phyloP scores from a whole-genome alignment of 2,329 filamentous ascomycete genomes.

The Trichophyton benhamiae region DNA sequence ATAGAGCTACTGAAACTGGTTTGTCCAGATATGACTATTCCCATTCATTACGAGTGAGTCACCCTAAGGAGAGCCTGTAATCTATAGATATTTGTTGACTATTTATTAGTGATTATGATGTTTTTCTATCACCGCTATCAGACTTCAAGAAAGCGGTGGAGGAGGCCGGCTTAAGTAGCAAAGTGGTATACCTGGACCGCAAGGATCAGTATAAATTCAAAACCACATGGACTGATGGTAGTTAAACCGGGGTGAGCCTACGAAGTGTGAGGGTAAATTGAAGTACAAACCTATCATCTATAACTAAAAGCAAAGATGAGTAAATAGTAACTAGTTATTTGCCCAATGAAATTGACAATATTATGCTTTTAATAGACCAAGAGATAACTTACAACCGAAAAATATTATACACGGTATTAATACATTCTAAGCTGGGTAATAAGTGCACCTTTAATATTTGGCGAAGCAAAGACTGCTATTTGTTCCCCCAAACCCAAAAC shows the following conservation, averaged over 20 bases:
- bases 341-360: neutral
- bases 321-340: neutral
- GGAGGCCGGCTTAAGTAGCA: conserved; percentile 38
- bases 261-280: neutral
- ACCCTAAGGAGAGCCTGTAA: neutral
- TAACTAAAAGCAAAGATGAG: neutral
- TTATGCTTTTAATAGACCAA: neutral
- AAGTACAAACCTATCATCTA: neutral
- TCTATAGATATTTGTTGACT: neutral
- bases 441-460: conserved; percentile 11
- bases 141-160: conserved; percentile 49
- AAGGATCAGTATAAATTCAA: conserved; percentile 46
- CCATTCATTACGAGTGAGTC: conserved; percentile 46
- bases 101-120: conserved; percentile 41
- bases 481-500: conserved; percentile 94
- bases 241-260: neutral
- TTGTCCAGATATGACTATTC: conserved; percentile 49
- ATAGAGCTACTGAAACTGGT: conserved; percentile 49
- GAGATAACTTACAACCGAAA: neutral
- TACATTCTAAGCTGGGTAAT: neutral
- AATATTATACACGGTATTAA: neutral
- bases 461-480: conserved; percentile 78
- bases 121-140: conserved; percentile 46
- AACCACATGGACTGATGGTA: conserved; percentile 14
- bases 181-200: conserved; percentile 50